Evolutionary conservation across 768 basidiomycete genomes (phyloP), one percentile per base, ranked within the genome.

Genomic region (Megacollybia marginata): DNA sequence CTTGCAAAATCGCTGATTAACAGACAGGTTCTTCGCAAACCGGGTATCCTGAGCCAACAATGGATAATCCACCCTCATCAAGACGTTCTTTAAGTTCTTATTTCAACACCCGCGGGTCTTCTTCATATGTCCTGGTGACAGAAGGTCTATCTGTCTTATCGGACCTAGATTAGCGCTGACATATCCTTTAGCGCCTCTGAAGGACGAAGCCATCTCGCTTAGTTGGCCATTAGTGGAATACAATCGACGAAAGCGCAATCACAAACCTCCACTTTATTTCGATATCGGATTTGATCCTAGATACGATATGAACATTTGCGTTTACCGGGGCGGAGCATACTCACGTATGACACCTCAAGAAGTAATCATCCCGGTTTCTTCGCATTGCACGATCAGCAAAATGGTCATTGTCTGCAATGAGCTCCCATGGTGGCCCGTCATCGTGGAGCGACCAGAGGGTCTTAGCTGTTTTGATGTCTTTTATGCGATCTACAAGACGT

Each of bases 401-500:
- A 80, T 82, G 70, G 60, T 65, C 51, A 75, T 83, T 58, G 53
- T 63, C 18, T 75, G 76, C 52, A 61, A 52, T 15, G 60, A 58
- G 34, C 68, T 69, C 55, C 56, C 67, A 12, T 57, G 59, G 33
- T 71, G 69, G 69, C 65, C 64, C 5, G 64, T 80, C 35, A 54
- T 70, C 48, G 70, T 80, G 50, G 67, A 69, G 44, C 68, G 72
- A 34, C 46, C 64, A 18, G 61, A 60, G 38, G 74, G 75, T 11
- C 66, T 84, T 49, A 64, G 73, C 13, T 76, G 79, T 55, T 69
- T 75, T 18, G 82, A 85, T 47, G 71, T 86, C 34, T 81, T 83
- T 57, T 61, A 73, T 48, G 76, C 72, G 9, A 81, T 86, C 23
- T 73, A 78, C 57, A 69, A 75, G 40, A 63, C 70, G 5, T 79